A percentile compares a stretch with the other conserved stretches of the same genome.
These are phyloP conservation scores for Bretschneidera sinensis DNA, from an alignment of 345 rosid genomes.

Conservation along the genomic window DNA sequence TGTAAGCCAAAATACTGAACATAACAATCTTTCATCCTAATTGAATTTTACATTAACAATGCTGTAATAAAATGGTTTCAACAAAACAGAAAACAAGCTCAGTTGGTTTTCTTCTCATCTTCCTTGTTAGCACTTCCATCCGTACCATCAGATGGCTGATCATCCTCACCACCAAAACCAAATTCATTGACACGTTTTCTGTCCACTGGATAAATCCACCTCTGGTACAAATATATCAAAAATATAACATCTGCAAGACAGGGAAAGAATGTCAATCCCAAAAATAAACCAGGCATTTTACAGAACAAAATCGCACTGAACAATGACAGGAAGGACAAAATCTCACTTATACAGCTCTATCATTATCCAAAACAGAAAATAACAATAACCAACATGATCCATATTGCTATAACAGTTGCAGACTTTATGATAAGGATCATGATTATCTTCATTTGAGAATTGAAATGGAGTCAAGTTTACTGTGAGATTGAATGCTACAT, in stretches of 20 bases:
- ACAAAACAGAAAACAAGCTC: constrained; percentile 9
- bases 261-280: not conserved
- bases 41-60: no score
- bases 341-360: no score
- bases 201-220: constrained; percentile 93
- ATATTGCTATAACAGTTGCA: not conserved
- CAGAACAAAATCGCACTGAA: not conserved
- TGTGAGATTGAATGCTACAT: no score
- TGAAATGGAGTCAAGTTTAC: no score
- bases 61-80: not conserved
- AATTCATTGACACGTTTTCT: constrained; percentile 85
- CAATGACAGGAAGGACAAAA: not conserved
- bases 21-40: no score
- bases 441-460: no score
- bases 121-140: constrained; percentile 33
- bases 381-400: not conserved
- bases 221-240: constrained; percentile 84
- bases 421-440: no score
- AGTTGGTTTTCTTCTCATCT: constrained; percentile 62
- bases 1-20: no score
- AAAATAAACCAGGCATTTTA: not conserved
- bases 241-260: constrained; percentile 80
- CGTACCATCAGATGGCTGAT: constrained; percentile 32
- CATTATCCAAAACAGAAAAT: no score
- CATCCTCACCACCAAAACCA: constrained; percentile 92